Evolutionary conservation across 176 grass and related monocot genomes (phyloP).

Genomic region (Oryza glumipatula): DNA sequence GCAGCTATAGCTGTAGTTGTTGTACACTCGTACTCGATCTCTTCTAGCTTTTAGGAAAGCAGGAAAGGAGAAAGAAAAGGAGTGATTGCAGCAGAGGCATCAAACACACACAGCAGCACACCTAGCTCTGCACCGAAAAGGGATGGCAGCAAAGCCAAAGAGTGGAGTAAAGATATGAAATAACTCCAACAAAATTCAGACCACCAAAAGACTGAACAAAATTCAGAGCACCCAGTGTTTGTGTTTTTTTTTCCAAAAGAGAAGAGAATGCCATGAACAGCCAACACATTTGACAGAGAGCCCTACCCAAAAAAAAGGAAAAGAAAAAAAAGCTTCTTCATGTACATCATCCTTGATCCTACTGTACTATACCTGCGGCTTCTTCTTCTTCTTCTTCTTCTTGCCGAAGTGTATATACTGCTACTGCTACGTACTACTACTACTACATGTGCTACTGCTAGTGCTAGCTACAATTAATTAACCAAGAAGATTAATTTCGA

Average conservation of each 20-base stretch:
- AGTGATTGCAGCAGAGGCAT: slow-evolving; percentile 27
- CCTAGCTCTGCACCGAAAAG: slow-evolving; percentile 19
- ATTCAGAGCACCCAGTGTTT: neutral
- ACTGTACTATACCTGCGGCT: neutral
- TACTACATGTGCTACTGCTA: neutral
- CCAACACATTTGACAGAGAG: neutral
- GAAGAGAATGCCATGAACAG: neutral
- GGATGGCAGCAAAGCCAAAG: neutral
- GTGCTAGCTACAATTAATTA: slow-evolving; percentile 18
- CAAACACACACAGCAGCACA: neutral
- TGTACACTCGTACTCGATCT: slow-evolving; percentile 28
- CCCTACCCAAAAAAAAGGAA: slow-evolving; percentile 28
- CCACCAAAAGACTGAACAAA: neutral
- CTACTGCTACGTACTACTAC: neutral
- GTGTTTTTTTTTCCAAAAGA: neutral
- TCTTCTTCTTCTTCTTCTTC: neutral
- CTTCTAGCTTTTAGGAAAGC: slow-evolving; percentile 43
- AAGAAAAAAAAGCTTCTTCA: slow-evolving; percentile 32
- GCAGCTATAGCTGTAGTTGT: neutral
- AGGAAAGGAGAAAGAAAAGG: slow-evolving; percentile 17
- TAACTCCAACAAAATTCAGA: neutral
- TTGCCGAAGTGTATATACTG: neutral
- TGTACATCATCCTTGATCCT: slow-evolving; percentile 33
- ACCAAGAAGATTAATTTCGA: neutral
- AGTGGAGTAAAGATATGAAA: neutral